Percentiles rank a stretch among this genome's conserved stretches.
Conservation (phyloP, 2,329 filamentous ascomycete species). For the Verticillium isaacii region DNA sequence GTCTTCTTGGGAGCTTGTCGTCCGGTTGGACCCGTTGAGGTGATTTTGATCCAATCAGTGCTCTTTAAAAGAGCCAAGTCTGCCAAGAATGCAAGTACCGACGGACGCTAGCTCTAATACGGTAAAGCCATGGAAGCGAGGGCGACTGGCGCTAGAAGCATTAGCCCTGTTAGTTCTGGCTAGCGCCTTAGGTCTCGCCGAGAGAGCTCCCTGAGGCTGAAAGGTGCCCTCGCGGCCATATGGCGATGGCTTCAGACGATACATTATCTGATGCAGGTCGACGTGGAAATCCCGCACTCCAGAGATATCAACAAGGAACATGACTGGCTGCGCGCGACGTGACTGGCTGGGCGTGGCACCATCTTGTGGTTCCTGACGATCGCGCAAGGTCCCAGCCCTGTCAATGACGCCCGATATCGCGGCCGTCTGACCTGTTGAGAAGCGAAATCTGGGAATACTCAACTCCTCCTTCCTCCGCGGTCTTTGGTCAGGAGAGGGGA, state of each 20-base stretch:
- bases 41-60: background rate
- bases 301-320: background rate
- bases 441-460: background rate
- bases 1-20: background rate
- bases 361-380: background rate
- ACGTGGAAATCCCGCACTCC: background rate
- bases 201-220: slow-evolving; percentile 1
- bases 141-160: background rate
- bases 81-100: background rate
- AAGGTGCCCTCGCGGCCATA: background rate
- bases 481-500: background rate
- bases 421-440: background rate
- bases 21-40: no score
- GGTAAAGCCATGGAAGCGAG: slow-evolving; percentile 1
- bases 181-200: slow-evolving; percentile 3
- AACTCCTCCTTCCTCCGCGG: background rate
- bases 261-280: background rate
- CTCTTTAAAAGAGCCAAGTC: no score
- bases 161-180: background rate
- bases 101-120: background rate
- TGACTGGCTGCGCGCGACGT: background rate
- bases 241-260: background rate
- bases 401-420: background rate
- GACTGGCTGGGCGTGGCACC: background rate
- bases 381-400: background rate